Conservation (phyloP, 139 green algal genomes). For the Zygnema cylindricum region DNA sequence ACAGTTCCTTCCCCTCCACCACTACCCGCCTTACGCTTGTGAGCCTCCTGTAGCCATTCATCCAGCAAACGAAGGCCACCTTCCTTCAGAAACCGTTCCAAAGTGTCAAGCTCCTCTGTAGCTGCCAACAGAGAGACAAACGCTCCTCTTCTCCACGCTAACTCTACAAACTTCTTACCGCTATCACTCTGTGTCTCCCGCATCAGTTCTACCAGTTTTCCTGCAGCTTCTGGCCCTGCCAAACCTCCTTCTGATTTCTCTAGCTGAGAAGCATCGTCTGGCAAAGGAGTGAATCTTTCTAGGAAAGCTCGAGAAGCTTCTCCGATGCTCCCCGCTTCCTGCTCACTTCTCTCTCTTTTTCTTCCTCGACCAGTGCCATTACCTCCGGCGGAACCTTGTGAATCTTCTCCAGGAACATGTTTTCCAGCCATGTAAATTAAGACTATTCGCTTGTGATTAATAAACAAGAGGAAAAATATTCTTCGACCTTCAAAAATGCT, state of each 20-base stretch:
- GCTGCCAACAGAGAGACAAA: conserved; percentile 14
- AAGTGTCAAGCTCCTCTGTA: conserved; percentile 13
- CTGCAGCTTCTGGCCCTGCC: not conserved
- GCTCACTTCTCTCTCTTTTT: not conserved
- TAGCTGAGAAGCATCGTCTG: not conserved
- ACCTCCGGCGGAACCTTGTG: not conserved
- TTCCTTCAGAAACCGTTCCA: conserved; percentile 32
- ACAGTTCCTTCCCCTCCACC: not conserved
- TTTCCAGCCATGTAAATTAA: not conserved
- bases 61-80: conserved; percentile 38
- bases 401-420: not conserved
- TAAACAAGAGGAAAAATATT: too few relatives aligned
- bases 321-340: not conserved
- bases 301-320: not conserved
- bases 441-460: too few relatives aligned
- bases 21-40: conserved; percentile 6
- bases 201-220: not conserved
- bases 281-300: not conserved
- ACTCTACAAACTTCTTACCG: conserved; percentile 10
- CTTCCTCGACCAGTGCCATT: not conserved
- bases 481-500: too few relatives aligned
- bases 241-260: not conserved
- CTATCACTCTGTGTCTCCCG: conserved; percentile 2
- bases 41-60: conserved; percentile 42
- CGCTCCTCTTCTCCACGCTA: conserved; percentile 1